Base-by-base conservation (phyloP, 192 early-diverging fungal species). In the Podila epigama region DNA sequence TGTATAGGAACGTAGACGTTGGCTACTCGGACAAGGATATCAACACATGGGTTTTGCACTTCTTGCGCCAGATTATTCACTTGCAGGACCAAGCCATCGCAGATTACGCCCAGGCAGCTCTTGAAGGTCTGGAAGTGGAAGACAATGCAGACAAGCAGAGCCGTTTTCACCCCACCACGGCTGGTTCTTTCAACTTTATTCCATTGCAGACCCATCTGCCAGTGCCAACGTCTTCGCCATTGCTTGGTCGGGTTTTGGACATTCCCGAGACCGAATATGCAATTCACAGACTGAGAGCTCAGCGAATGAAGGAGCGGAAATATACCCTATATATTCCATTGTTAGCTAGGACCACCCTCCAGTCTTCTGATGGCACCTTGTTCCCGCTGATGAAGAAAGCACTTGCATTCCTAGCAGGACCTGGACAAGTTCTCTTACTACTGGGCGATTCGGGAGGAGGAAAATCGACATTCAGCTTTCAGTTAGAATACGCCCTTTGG, bases 401-500 rank as follows among this genome's bases (percentile, higher is more conserved):
- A 18, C 16, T 39, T 2, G 34, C 35, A 3, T 63, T 63, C 51
- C 10, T 63, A 22, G 51, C 2, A 1, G 39, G 25, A 15, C 35
- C 51, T 27, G 50, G 15, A 37, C 10, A 63, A 16, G 61, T 63
- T 5, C 18, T 63, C 20, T 29, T 63, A 15, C 18, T 63, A 2
- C 50, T 53, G 25, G 61, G 61, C 2, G 61, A 63, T 63, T 63
- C 61, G 25, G 61, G 61, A 53, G 50, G 50, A 37, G 61, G 61
- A 52, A 63, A 63, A 35, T 63, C 61, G 50, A 53, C 50, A 36
- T 63, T 63, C 51, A 53, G 28, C 20, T 3, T 6, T 11, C 7
- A 34, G 6, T 36, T 63, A 2, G 51, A 63, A 18, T 22, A 25
- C 34, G 20, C 22, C 9, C 36, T 63, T 5, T 63, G 32, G 61